Evolutionary conservation across 495 filamentous ascomycete genomes (phyloP).

Genomic region (Pyronema omphalodes): DNA sequence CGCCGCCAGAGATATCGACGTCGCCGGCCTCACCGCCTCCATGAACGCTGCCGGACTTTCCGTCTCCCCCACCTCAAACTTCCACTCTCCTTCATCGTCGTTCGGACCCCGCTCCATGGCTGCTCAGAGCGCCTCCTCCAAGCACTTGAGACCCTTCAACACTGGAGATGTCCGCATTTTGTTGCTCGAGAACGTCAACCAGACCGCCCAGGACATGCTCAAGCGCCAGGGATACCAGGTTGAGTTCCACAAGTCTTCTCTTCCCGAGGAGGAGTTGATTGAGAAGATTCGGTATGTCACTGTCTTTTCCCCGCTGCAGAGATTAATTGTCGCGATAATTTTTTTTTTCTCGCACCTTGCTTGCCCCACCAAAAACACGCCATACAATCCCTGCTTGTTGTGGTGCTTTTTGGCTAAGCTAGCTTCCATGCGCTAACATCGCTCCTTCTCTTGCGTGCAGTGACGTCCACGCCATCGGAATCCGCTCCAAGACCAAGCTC

Average conservation of each 20-base stretch:
- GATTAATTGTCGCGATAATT: slow-evolving; percentile 3
- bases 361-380: slow-evolving; percentile 3
- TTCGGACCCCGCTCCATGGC: background rate
- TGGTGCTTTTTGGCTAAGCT: slow-evolving; percentile 1
- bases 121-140: slow-evolving; percentile 23
- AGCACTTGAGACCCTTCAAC: slow-evolving; percentile 87
- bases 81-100: slow-evolving; percentile 12
- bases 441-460: slow-evolving; percentile 27
- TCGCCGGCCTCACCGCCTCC: slow-evolving; percentile 14
- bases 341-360: slow-evolving; percentile 8
- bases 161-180: slow-evolving; percentile 92
- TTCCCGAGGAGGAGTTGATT: slow-evolving; percentile 85
- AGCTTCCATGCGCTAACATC: background rate
- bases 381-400: slow-evolving; percentile 12
- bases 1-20: slow-evolving; percentile 17
- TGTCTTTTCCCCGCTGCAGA: no score
- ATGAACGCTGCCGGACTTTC: slow-evolving; percentile 13
- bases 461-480: slow-evolving; percentile 93
- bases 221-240: slow-evolving; percentile 85
- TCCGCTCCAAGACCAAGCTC: slow-evolving; percentile 93
- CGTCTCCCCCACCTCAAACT: slow-evolving; percentile 15
- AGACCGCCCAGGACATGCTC: slow-evolving; percentile 69
- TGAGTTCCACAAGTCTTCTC: slow-evolving; percentile 69
- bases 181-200: slow-evolving; percentile 87
- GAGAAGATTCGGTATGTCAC: slow-evolving; percentile 74